Base-by-base conservation (phyloP, 2,329 filamentous ascomycete species). In the Alternaria sp. region DNA sequence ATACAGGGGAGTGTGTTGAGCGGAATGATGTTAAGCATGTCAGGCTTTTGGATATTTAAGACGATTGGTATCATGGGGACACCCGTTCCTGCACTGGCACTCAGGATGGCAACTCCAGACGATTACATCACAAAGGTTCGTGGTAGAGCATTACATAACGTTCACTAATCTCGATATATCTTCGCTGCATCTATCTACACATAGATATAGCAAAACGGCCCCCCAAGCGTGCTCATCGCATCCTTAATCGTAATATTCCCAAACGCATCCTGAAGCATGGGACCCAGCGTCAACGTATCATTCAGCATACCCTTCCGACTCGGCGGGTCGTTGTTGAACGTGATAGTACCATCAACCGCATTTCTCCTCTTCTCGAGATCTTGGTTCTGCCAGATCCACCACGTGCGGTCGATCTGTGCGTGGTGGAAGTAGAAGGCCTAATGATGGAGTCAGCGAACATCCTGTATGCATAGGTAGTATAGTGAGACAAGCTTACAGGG, bases 341-440 rank as follows among this genome's bases (percentile, higher is more conserved):
- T 85, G 9, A 77, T 77, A 6, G 83, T 84, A 3, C 82, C 84
- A 6, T 70, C 74, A 62, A 85, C 79, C 23, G 71, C 72, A 57
- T 76, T 71, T 57, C 75, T 74, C 14, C 83, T 73, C 10, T 74
- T 74, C 53, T 72, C 61, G 37, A 77, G 65, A 57, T 84, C 77
- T 30, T 79, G 71, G 60, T 81, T 83, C 71, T 86, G 84, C 84
- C 84, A 86, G 10, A 81, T 83, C 82, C 81, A 84, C 77, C 79
- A 86, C 3, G 79, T 69, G 7, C 82, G 79, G 69, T 86, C 84
- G 43, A 85, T 81, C 72, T 80, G 79, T 5, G 77, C 78, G 58
- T 85, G 84, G 64, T 85, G 83, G 26, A 83, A 75, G 68, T 77
- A 85, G 74, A 85, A 85, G 20, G 44, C 26, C 26, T 47, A 18